phyloP scores from a whole-genome alignment of 1,284 basidiomycete genomes.

The Trichosporon sp. region DNA sequence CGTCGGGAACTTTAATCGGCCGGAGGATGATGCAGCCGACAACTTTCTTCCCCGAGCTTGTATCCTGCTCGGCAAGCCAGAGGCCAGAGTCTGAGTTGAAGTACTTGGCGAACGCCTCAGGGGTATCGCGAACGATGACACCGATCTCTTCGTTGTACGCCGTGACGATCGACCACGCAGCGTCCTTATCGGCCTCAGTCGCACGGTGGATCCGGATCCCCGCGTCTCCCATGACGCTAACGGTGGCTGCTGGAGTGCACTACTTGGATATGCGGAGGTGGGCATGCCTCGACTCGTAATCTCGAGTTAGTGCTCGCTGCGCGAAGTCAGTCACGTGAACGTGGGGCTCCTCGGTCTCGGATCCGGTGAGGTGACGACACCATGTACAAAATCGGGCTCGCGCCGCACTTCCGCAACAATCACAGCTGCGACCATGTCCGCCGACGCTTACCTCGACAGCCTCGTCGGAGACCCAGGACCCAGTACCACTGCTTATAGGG shows the following conservation, averaged over 20 bases:
- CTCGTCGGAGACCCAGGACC: conserved; percentile 16
- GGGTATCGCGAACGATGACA: conserved; percentile 20
- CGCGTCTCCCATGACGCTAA: not conserved
- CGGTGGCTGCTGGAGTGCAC: not conserved
- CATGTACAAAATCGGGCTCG: not conserved
- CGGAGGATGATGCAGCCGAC: conserved; percentile 17
- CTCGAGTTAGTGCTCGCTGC: not conserved
- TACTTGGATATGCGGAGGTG: not conserved
- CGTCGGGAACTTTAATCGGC: not conserved
- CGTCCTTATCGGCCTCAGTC: not conserved
- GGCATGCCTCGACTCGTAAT: not conserved
- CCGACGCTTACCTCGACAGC: conserved; percentile 14
- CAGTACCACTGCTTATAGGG: conserved; percentile 12
- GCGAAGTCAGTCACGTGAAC: not conserved
- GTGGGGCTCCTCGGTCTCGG: not conserved
- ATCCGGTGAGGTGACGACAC: not conserved
- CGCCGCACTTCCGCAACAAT: not conserved
- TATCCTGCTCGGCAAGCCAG: conserved; percentile 17
- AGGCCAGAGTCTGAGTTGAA: conserved; percentile 28
- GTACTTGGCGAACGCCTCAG: conserved; percentile 28
- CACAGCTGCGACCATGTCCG: conserved; percentile 12
- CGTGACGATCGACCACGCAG: conserved; percentile 11
- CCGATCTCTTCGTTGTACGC: conserved; percentile 14
- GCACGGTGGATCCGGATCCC: conserved; percentile 9
- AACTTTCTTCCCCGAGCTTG: not conserved